phyloP scores from a whole-genome alignment of 73 alveolate species.

The Paramecium biaurelia region DNA sequence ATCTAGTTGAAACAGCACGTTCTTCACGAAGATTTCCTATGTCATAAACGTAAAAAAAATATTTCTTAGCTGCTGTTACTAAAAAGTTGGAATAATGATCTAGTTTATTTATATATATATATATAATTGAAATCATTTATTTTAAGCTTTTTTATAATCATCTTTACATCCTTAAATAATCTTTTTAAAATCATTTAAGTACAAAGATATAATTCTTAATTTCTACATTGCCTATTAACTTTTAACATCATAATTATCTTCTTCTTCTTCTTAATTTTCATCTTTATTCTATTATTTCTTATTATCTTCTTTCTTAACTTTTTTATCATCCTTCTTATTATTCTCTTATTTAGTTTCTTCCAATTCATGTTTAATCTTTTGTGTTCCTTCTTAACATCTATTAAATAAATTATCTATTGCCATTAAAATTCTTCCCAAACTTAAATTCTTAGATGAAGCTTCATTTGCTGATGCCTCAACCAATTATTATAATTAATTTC shows the following conservation, averaged over 20 bases:
- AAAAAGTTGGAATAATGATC: background rate
- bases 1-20: conserved; percentile 33
- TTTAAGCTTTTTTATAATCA: conserved; percentile 4
- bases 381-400: conserved; percentile 60
- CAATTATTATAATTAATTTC: conserved; percentile 29
- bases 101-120: background rate
- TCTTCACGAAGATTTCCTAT: conserved; percentile 10
- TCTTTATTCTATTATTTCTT: conserved; percentile 46
- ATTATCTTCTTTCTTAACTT: conserved; percentile 53
- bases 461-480: conserved; percentile 61
- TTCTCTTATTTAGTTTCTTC: conserved; percentile 56
- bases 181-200: conserved; percentile 53
- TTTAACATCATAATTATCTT: conserved; percentile 61
- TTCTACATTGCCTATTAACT: conserved; percentile 50
- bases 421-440: conserved; percentile 63
- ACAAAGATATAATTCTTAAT: conserved; percentile 39
- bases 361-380: conserved; percentile 57
- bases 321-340: conserved; percentile 41
- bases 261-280: conserved; percentile 15
- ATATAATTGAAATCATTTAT: background rate
- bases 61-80: background rate
- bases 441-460: conserved; percentile 53
- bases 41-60: background rate
- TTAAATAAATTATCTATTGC: conserved; percentile 59
- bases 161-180: conserved; percentile 57